A percentile compares a stretch with the other conserved stretches of the same genome.
Evolutionary conservation across 495 filamentous ascomycete species (phyloP).

Genomic region (Amniculicola lignicola): DNA sequence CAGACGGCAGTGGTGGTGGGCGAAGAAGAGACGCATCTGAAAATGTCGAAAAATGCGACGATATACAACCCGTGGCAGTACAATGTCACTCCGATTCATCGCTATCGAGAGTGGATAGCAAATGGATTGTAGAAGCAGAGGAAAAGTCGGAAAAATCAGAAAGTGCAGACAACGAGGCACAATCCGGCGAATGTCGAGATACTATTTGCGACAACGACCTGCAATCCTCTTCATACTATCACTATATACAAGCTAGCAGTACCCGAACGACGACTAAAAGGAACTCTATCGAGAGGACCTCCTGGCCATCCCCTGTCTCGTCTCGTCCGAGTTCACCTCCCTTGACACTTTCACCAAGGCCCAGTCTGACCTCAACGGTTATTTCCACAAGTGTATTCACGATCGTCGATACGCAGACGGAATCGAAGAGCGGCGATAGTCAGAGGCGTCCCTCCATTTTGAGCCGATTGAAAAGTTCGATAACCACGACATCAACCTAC

Average conservation of each 20-base stretch:
- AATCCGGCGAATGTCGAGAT: neutral
- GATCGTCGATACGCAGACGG: neutral
- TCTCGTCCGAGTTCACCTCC: neutral
- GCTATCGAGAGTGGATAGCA: too few relatives aligned
- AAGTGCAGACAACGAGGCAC: too few relatives aligned
- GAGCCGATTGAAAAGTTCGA: constrained; percentile 1
- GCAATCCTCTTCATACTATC: neutral
- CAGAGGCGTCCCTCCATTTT: constrained; percentile 6
- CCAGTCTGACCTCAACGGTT: neutral
- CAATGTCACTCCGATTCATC: too few relatives aligned
- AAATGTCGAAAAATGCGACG: too few relatives aligned
- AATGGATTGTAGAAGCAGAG: neutral
- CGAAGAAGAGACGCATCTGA: too few relatives aligned
- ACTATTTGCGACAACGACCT: neutral
- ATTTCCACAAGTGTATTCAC: neutral
- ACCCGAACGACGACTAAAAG: neutral
- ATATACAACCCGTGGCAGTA: too few relatives aligned
- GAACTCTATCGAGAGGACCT: neutral
- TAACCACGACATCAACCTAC: neutral
- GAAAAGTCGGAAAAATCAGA: too few relatives aligned
- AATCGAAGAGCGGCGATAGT: neutral
- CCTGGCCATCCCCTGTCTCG: neutral
- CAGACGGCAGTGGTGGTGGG: too few relatives aligned
- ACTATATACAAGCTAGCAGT: neutral
- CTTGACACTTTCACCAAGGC: neutral